Percentiles rank a stretch among this genome's conserved stretches.
Evolutionary conservation across 2,329 filamentous ascomycete species (phyloP).

Genomic region (Magnaporthiopsis rhizophila): DNA sequence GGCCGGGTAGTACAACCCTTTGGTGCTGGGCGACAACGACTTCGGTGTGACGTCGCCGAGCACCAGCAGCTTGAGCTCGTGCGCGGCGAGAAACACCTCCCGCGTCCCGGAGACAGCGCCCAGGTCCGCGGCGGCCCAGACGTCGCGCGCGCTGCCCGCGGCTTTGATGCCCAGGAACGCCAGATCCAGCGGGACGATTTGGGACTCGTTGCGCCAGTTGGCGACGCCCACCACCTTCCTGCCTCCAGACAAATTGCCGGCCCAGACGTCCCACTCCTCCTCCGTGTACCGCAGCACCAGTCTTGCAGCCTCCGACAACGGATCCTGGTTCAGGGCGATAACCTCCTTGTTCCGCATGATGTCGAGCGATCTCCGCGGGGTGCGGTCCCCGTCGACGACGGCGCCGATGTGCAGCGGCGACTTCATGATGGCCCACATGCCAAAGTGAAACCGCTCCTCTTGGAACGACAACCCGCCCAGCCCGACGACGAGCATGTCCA

Average conservation of each 20-base stretch:
- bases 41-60: constrained; percentile 23
- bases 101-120: constrained; percentile 24
- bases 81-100: constrained; percentile 24
- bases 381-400: constrained; percentile 28
- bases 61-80: constrained; percentile 32
- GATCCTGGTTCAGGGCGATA: constrained; percentile 51
- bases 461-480: constrained; percentile 33
- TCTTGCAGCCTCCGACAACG: constrained; percentile 40
- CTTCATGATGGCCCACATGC: constrained; percentile 44
- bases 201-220: constrained; percentile 39
- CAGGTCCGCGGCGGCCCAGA: constrained; percentile 29
- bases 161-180: constrained; percentile 29
- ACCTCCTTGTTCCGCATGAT: constrained; percentile 43
- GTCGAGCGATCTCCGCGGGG: constrained; percentile 30
- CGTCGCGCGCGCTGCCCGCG: constrained; percentile 27
- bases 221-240: constrained; percentile 36
- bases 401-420: constrained; percentile 41
- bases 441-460: constrained; percentile 45
- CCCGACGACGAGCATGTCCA: constrained; percentile 45
- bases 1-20: constrained; percentile 30
- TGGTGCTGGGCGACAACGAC: constrained; percentile 12
- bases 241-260: constrained; percentile 34
- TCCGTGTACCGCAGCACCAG: constrained; percentile 39
- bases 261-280: constrained; percentile 43
- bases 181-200: constrained; percentile 33